Evolutionary conservation across 2,329 filamentous ascomycete genomes (phyloP).

Genomic region (Calonectria fujianensis): DNA sequence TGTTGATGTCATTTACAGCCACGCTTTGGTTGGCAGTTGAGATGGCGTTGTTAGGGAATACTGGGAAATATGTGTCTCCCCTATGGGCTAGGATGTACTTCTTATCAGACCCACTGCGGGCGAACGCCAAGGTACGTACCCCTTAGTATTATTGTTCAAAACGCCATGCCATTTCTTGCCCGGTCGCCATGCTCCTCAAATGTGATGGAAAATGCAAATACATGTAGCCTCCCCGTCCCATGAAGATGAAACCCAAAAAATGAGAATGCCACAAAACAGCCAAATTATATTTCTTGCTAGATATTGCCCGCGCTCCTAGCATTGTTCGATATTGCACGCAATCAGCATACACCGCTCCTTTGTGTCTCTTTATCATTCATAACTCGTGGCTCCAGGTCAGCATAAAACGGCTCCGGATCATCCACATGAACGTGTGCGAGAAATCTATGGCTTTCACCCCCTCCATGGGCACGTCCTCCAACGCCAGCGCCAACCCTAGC

Average conservation of each 20-base stretch:
- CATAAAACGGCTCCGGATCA: background rate
- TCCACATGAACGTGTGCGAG: background rate
- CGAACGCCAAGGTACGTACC: constrained; percentile 16
- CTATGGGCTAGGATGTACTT: background rate
- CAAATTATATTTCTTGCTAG: background rate
- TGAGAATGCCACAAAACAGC: background rate
- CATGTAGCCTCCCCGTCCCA: background rate
- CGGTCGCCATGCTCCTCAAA: too few species aligned
- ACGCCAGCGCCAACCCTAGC: background rate
- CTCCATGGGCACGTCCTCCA: background rate
- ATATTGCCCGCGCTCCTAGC: background rate
- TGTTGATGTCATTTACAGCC: constrained; percentile 55
- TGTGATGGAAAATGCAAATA: background rate
- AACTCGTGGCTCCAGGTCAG: background rate
- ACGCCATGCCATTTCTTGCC: background rate
- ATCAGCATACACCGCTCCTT: background rate
- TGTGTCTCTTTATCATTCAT: background rate
- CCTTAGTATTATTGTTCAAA: background rate
- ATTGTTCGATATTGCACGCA: background rate
- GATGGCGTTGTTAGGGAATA: constrained; percentile 36
- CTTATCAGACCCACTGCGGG: constrained; percentile 18
- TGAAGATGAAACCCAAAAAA: background rate
- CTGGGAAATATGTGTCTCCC: background rate
- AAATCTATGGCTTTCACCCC: background rate
- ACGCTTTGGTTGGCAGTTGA: constrained; percentile 38